Evolutionary conservation across 331 rosid species (phyloP).

Genomic region (Malus hybrid): DNA sequence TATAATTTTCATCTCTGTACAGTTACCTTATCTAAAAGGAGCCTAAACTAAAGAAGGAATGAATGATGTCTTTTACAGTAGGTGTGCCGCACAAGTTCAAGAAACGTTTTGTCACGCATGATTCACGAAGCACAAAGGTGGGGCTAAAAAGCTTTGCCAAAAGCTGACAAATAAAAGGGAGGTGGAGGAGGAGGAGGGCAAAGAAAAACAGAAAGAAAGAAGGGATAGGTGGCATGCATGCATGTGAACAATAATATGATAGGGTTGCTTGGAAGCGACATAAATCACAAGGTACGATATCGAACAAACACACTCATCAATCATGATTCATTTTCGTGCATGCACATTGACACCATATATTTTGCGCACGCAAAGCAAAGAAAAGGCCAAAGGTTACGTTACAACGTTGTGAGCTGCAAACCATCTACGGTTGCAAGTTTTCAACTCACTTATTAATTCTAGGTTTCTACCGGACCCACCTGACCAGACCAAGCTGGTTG

Average conservation of each 20-base stretch:
- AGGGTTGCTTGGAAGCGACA: not conserved
- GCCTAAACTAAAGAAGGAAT: no score
- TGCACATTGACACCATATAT: not conserved
- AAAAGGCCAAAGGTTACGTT: not conserved
- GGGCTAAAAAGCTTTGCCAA: not conserved
- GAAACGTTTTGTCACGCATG: not conserved
- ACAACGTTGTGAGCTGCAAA: not conserved
- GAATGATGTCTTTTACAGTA: no score
- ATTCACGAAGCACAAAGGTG: not conserved
- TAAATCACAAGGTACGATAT: not conserved
- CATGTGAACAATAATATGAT: not conserved
- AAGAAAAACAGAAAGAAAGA: not conserved
- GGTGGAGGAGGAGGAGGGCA: not conserved
- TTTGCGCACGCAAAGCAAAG: not conserved
- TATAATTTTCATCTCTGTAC: fast-evolving
- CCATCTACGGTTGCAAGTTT: no score
- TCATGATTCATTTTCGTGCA: not conserved
- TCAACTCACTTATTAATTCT: not conserved
- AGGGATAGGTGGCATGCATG: not conserved
- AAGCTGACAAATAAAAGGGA: not conserved
- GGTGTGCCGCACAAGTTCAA: not conserved
- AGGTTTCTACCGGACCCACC: no score
- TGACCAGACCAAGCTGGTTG: not conserved
- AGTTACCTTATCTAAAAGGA: no score
- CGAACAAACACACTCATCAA: not conserved